Evolutionary conservation across 2,329 filamentous ascomycete species (phyloP), one percentile per base, ranked within the genome.

Genomic region (Curvularia verruculosa): DNA sequence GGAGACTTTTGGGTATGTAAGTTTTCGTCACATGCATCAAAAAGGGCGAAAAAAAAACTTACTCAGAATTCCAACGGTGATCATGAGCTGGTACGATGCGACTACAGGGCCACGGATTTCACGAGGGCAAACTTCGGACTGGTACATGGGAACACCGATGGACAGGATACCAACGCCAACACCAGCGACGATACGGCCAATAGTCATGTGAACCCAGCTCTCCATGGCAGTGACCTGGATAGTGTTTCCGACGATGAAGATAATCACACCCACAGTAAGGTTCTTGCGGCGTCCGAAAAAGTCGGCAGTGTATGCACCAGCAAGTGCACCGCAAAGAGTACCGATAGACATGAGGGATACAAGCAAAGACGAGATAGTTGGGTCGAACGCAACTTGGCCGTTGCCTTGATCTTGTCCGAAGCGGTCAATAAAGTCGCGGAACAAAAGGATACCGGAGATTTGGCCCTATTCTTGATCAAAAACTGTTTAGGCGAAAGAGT

Each of bases 111-210:
- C 87, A 63, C 87, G 84, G 59, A 89, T 87, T 65, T 85, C 81
- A 18, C 82, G 80, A 3, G 87, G 87, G 1, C 84, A 81, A 50
- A 81, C 85, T 69, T 89, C 87, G 39, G 84, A 84, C 74, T 89
- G 86, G 74, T 86, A 89, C 81, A 89, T 86, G 56, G 87, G 87
- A 2, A 89, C 85, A 34, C 85, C 81, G 31, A 89, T 84, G 8
- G 76, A 78, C 18, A 80, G 69, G n/a, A 74, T 72, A 31, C 78
- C 78, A 36, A 80, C 76, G 43, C 78, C 78, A 8, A 80, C 59
- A 64, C 78, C 78, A 44, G 76, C 76, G 24, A 80, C 69, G 31
- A 78, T 71, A 48, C 78, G 74, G 21, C 78, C 78, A n/a, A 79
- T 66, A 73, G 85, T 86, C 52, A 80, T 72, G 51, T 80, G 78